These are phyloP conservation scores for Barnettozyma californica DNA, from an alignment of 805 yeast genomes.

Conservation along the genomic window DNA sequence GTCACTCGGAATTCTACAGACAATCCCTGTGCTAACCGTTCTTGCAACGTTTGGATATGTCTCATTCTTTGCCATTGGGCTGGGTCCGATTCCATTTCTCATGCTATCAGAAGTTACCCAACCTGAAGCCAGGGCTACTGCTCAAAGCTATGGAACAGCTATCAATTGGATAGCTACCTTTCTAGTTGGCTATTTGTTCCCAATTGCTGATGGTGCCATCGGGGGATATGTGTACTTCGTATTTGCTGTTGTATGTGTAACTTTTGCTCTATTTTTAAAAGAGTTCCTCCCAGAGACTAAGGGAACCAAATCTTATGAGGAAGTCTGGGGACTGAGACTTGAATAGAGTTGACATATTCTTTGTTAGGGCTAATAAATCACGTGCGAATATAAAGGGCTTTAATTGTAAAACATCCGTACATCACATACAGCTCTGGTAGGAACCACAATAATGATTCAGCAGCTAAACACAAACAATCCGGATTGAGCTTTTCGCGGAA, in stretches of 20 bases:
- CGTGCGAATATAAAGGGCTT: conserved; percentile 3
- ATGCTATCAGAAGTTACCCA: conserved; percentile 87
- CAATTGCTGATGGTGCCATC: conserved; percentile 53
- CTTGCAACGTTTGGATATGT: conserved; percentile 68
- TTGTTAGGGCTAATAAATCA: background rate
- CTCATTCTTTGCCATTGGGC: conserved; percentile 81
- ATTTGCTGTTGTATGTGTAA: conserved; percentile 55
- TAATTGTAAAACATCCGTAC: background rate
- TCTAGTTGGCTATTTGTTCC: conserved; percentile 74
- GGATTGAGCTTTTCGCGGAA: background rate
- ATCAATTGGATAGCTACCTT: conserved; percentile 92
- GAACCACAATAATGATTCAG: conserved; percentile 1
- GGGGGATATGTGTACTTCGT: conserved; percentile 79
- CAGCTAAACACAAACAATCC: background rate
- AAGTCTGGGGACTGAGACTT: conserved; percentile 52
- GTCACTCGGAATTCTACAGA: conserved; percentile 55
- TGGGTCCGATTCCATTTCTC: conserved; percentile 94
- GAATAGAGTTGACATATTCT: conserved; percentile 13
- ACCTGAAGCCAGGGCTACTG: conserved; percentile 68
- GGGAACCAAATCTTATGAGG: conserved; percentile 53
- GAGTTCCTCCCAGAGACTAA: conserved; percentile 69
- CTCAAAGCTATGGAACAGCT: conserved; percentile 90
- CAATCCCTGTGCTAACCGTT: conserved; percentile 46
- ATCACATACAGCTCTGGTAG: background rate
- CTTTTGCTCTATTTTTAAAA: conserved; percentile 44